A percentile compares a stretch with the other conserved stretches of the same genome.
phyloP scores from a whole-genome alignment of 169 alveolate species.

The Plasmodium billcollinsi region DNA sequence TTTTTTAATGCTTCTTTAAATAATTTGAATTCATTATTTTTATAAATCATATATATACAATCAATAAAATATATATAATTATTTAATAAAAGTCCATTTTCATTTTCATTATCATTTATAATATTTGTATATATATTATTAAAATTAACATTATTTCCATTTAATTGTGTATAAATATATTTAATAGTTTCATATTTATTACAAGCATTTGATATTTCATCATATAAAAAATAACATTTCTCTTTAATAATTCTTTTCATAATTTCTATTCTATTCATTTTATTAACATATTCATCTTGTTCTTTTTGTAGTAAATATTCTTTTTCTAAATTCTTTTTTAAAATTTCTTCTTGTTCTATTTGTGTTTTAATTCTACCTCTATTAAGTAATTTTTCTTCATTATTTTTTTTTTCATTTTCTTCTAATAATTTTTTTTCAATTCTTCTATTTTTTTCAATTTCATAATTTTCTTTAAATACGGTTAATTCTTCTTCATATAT shows the following conservation, averaged over 20 bases:
- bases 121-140: not conserved
- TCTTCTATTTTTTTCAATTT: slow-evolving; percentile 50
- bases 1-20: slow-evolving; percentile 49
- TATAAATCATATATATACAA: slow-evolving; percentile 48
- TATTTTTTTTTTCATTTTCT: slow-evolving; percentile 40
- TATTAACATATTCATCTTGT: slow-evolving; percentile 26
- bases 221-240: slow-evolving; percentile 49
- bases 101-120: not conserved
- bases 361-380: slow-evolving; percentile 51
- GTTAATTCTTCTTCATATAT: slow-evolving; percentile 67
- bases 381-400: slow-evolving; percentile 38
- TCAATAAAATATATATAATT: slow-evolving; percentile 17
- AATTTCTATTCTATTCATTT: slow-evolving; percentile 28
- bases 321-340: slow-evolving; percentile 48
- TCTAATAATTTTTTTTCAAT: slow-evolving; percentile 41
- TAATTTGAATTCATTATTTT: slow-evolving; percentile 34
- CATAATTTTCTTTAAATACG: slow-evolving; percentile 65
- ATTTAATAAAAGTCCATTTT: not conserved
- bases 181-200: slow-evolving; percentile 25
- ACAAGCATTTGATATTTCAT: slow-evolving; percentile 38
- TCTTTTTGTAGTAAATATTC: slow-evolving; percentile 10
- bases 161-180: slow-evolving; percentile 43
- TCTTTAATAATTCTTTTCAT: slow-evolving; percentile 23
- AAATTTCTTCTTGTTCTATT: slow-evolving; percentile 39
- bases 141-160: not conserved